Conservation (phyloP, 2,329 filamentous ascomycete species). For the Aspergillus fischeri region DNA sequence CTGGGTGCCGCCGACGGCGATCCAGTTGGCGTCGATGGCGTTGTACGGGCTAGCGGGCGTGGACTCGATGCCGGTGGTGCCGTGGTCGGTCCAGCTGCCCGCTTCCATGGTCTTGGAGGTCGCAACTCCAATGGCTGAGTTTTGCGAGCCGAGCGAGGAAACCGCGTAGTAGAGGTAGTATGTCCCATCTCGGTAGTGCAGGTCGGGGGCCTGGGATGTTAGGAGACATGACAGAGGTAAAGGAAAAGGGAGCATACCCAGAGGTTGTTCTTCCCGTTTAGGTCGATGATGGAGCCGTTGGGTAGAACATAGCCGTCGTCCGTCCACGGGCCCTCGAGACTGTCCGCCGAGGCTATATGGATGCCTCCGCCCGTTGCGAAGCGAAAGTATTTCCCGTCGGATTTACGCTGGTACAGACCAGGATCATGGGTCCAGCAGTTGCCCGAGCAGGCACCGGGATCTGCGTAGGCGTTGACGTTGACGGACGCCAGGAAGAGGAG, state of each 20-base stretch:
- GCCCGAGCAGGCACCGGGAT: conserved; percentile 30
- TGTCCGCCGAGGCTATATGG: conserved; percentile 43
- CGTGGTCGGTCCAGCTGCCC: conserved; percentile 36
- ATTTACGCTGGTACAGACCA: conserved; percentile 43
- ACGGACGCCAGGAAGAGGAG: conserved; percentile 21
- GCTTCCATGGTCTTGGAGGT: conserved; percentile 42
- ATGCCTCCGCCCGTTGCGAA: conserved; percentile 52
- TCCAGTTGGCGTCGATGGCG: conserved; percentile 57
- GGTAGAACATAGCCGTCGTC: conserved; percentile 46
- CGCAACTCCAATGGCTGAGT: conserved; percentile 59
- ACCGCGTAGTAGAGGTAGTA: conserved; percentile 66
- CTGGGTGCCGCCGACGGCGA: conserved; percentile 40
- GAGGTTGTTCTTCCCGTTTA: conserved; percentile 44
- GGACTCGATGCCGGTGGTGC: conserved; percentile 34
- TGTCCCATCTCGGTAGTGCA: conserved; percentile 50
- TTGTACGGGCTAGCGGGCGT: conserved; percentile 47
- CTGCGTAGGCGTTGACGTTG: conserved; percentile 25
- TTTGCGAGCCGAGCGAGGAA: conserved; percentile 56
- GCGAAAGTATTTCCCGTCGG: conserved; percentile 51
- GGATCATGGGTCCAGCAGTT: conserved; percentile 46
- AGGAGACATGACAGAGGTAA: background rate
- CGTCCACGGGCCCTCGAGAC: conserved; percentile 49
- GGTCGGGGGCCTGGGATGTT: conserved; percentile 57
- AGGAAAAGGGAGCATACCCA: conserved; percentile 38
- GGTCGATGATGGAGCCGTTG: conserved; percentile 40